phyloP scores from a whole-genome alignment of 1,284 basidiomycete species.

The Malassezia nana region DNA sequence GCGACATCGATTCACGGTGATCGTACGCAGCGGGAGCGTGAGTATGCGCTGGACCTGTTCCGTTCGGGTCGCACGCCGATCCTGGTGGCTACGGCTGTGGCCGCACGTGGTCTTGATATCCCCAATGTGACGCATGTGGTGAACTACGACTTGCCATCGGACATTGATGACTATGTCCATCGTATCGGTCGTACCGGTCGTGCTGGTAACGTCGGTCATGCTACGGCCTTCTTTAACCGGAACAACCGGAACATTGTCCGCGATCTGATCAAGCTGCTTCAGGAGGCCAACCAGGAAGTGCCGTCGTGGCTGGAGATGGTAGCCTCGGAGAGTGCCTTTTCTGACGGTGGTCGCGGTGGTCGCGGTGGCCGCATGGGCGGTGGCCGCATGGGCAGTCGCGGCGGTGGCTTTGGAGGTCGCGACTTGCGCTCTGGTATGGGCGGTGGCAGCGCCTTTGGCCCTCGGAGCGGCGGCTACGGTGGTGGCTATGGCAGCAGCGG shows the following conservation, averaged over 20 bases:
- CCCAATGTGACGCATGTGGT: constrained; percentile 98
- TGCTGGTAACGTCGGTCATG: constrained; percentile 94
- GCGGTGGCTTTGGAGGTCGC: constrained; percentile 34
- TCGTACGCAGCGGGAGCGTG: constrained; percentile 92
- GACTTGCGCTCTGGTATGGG: constrained; percentile 44
- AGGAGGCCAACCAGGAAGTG: constrained; percentile 93
- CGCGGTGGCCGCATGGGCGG: constrained; percentile 55
- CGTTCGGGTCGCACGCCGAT: constrained; percentile 86
- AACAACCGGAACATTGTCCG: constrained; percentile 64
- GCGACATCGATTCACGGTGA: constrained; percentile 97
- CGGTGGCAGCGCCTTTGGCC: constrained; percentile 25
- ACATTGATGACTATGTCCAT: constrained; percentile 66
- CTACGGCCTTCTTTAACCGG: constrained; percentile 56
- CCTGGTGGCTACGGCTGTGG: constrained; percentile 94
- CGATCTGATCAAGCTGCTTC: constrained; percentile 81
- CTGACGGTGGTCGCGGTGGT: constrained; percentile 54
- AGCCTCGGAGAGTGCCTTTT: constrained; percentile 67
- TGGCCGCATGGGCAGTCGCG: constrained; percentile 38
- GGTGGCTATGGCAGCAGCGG: constrained; percentile 23
- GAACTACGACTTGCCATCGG: constrained; percentile 95
- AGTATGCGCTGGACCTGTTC: constrained; percentile 90
- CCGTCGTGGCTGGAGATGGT: constrained; percentile 84
- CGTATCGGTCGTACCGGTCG: constrained; percentile 83
- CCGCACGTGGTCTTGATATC: constrained; percentile 96
- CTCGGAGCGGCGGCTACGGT: constrained; percentile 29